Percentiles rank a stretch among this genome's conserved stretches.
phyloP scores from a whole-genome alignment of 1,139 yeast species.

The Petasospora fabianii region DNA sequence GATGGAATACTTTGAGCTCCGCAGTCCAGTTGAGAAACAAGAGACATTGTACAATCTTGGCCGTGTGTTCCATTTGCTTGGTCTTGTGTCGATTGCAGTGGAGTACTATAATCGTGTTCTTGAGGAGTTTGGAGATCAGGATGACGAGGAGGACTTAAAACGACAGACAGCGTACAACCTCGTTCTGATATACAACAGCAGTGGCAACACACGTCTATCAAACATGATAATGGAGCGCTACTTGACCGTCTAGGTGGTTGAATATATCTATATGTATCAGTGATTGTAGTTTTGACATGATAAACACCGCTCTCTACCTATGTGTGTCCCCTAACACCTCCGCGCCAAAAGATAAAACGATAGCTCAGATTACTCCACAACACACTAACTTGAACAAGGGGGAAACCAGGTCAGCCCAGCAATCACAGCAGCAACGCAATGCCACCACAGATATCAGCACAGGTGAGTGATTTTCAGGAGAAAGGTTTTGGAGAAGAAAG shows the following conservation, averaged over 20 bases:
- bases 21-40: conserved; percentile 52
- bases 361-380: too few relatives aligned
- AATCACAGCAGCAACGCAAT: too few relatives aligned
- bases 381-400: too few relatives aligned
- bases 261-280: not conserved
- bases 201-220: conserved; percentile 70
- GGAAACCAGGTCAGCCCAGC: too few relatives aligned
- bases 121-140: conserved; percentile 25
- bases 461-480: too few relatives aligned
- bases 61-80: conserved; percentile 78
- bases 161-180: conserved; percentile 85
- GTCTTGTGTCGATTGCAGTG: conserved; percentile 69
- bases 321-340: too few relatives aligned
- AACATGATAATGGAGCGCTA: conserved; percentile 59
- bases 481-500: too few relatives aligned
- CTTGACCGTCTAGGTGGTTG: conserved; percentile 34
- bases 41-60: conserved; percentile 86
- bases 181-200: conserved; percentile 65
- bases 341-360: too few relatives aligned
- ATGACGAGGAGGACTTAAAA: conserved; percentile 46
- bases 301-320: too few relatives aligned
- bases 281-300: too few relatives aligned
- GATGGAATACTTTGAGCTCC: conserved; percentile 60
- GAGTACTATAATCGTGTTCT: conserved; percentile 69
- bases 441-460: conserved; percentile 27